Percentiles rank a stretch among this genome's conserved stretches.
Conservation (phyloP, 345 rosid species). For the Nephelium lappaceum region DNA sequence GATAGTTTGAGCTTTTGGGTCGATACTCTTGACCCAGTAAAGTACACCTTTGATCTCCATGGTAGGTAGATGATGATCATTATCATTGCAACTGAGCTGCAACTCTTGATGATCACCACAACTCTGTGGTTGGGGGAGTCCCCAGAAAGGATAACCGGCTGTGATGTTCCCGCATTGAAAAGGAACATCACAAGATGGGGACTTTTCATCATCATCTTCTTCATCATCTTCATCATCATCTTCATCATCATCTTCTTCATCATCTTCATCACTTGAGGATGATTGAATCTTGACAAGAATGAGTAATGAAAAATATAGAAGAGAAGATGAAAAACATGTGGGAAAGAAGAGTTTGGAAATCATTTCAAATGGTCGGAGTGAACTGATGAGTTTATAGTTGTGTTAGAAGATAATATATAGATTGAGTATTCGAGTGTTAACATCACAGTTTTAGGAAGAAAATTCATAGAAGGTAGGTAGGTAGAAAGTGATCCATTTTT, state of each 20-base stretch:
- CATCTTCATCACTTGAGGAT: neutral
- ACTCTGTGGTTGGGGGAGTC: neutral
- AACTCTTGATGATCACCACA: constrained; percentile 51
- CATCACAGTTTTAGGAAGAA: too few relatives aligned
- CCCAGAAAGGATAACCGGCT: constrained; percentile 48
- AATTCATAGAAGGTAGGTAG: too few relatives aligned
- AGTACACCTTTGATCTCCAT: constrained; percentile 16
- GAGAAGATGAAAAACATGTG: too few relatives aligned
- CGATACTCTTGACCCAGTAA: constrained; percentile 35
- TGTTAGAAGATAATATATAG: too few relatives aligned
- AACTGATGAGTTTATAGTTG: too few relatives aligned
- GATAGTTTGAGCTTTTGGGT: neutral
- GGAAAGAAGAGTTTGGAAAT: too few relatives aligned
- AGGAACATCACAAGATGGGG: neutral
- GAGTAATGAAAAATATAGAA: neutral
- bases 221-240: too few relatives aligned
- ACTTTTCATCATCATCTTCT: too few relatives aligned
- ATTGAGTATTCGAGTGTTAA: too few relatives aligned
- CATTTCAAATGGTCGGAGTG: too few relatives aligned
- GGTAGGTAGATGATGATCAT: neutral
- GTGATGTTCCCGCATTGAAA: constrained; percentile 38
- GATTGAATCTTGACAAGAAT: neutral
- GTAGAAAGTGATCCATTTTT: too few relatives aligned
- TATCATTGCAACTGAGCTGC: constrained; percentile 36
- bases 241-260: too few relatives aligned